These are phyloP conservation scores for Exophiala dermatitidis DNA, from an alignment of 2,329 filamentous ascomycete species.

Conservation along the genomic window DNA sequence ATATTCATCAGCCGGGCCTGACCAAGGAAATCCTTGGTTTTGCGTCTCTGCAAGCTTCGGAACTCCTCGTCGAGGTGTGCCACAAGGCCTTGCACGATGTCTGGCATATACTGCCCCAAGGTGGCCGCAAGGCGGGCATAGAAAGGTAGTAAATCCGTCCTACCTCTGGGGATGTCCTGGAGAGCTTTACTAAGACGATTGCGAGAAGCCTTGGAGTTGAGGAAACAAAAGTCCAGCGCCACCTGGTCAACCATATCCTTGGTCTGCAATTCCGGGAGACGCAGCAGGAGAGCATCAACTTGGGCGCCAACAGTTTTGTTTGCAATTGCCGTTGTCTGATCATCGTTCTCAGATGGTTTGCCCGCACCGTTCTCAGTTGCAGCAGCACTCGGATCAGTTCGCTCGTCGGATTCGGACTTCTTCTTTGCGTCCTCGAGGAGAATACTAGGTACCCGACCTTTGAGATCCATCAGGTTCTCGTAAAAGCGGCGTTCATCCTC, in stretches of 20 bases:
- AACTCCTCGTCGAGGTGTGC: conserved; percentile 94
- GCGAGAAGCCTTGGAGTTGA: conserved; percentile 95
- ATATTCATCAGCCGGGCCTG: conserved; percentile 92
- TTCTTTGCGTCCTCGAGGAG: conserved; percentile 91
- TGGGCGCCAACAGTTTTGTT: conserved; percentile 98
- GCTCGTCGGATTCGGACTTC: conserved; percentile 71
- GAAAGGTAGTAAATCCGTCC: conserved; percentile 79
- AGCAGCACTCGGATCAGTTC: conserved; percentile 63
- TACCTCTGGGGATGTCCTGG: conserved; percentile 89
- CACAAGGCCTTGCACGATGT: conserved; percentile 86
- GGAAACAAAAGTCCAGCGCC: conserved; percentile 93
- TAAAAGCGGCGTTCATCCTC: conserved; percentile 97
- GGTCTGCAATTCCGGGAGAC: conserved; percentile 82
- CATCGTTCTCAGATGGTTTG: conserved; percentile 59
- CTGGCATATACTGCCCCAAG: conserved; percentile 84
- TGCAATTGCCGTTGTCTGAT: conserved; percentile 85
- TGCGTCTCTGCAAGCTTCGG: conserved; percentile 88
- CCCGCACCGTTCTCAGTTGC: conserved; percentile 34
- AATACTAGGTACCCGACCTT: conserved; percentile 90
- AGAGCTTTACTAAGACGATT: conserved; percentile 89
- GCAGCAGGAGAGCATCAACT: conserved; percentile 80
- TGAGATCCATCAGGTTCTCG: conserved; percentile 90
- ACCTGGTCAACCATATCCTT: conserved; percentile 89
- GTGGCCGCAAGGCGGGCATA: conserved; percentile 93
- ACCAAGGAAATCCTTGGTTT: conserved; percentile 94